Conservation (phyloP, 1,284 basidiomycete genomes). For the Tilletia horrida region DNA sequence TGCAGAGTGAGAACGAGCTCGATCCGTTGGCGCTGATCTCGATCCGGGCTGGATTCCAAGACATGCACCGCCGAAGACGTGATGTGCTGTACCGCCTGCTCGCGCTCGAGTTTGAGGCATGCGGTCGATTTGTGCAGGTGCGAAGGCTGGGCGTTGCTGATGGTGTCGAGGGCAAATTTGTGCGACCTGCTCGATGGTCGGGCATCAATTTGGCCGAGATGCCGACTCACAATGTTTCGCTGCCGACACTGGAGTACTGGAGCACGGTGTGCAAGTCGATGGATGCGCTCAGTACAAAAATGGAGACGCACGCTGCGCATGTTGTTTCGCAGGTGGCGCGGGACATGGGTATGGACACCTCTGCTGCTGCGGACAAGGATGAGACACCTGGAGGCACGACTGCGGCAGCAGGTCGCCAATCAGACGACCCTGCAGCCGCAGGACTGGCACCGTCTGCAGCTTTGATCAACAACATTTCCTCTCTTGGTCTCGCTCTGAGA, state of each 20-base stretch:
- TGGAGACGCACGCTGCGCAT: constrained; percentile 23
- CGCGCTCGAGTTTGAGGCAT: constrained; percentile 32
- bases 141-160: neutral
- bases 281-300: constrained; percentile 7
- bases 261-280: constrained; percentile 16
- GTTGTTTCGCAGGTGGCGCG: constrained; percentile 18
- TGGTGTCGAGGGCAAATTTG: neutral
- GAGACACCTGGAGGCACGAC: neutral
- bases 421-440: neutral
- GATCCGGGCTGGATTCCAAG: constrained; percentile 44
- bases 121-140: neutral
- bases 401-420: neutral
- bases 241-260: constrained; percentile 20
- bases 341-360: constrained; percentile 1
- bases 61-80: constrained; percentile 39
- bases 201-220: neutral
- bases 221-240: constrained; percentile 15
- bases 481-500: constrained; percentile 42
- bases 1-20: neutral
- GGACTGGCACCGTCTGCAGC: neutral
- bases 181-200: neutral
- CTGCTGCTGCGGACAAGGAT: neutral
- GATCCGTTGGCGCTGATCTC: constrained; percentile 37
- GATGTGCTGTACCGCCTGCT: constrained; percentile 35
- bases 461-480: neutral